Base-by-base conservation (phyloP, 352 stramenopile genomes). In the Phytophthora multivora region DNA sequence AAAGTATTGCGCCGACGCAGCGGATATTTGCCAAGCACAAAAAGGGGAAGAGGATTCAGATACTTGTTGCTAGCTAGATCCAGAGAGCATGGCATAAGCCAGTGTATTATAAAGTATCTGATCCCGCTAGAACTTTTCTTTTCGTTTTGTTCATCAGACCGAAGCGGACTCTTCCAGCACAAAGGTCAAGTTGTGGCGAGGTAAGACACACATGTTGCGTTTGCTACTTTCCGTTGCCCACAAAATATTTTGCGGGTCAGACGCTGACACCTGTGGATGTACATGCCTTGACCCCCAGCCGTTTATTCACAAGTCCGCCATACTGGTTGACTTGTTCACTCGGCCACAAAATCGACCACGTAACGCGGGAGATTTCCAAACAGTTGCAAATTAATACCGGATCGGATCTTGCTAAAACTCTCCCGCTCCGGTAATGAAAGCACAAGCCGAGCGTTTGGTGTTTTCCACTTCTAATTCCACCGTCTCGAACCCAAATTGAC, bases 41-140 rank as follows among this genome's bases (percentile, higher is more conserved):
- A n/a, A 36, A 55, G 31, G 19, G 33, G 45, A 18, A 46, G 51
- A 42, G 18, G 41, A 61, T 61, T 28, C 41, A 48, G 40, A 47
- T 43, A 47, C 21, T 51, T 46, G 26, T 45, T 51, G 25, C n/a
- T 26, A 35, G 36, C 25, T 43, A 56, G 28, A 40, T 33, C 36
- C 57, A 7, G 5, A 40, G 11, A 23, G 46, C 36, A 23, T 18
- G 21, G 13, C 31, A 33, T 12, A 33, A 28, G 28, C 28, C 28
- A 46, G 35, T 61, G 53, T 61, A 66, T 55, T 62, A 66, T 66
- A 56, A 66, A 51, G 28, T 59, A 60, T 54, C 42, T 12, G 31
- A 51, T 50, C 19, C 23, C 30, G 10, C 11, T 12, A 39, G 0
- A 19, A 23, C 36, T 9, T 36, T 36, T 4, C 5, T 15, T 40